These are phyloP conservation scores for Prinsepia uniflora DNA, from an alignment of 306 rosid genomes.

Conservation along the genomic window DNA sequence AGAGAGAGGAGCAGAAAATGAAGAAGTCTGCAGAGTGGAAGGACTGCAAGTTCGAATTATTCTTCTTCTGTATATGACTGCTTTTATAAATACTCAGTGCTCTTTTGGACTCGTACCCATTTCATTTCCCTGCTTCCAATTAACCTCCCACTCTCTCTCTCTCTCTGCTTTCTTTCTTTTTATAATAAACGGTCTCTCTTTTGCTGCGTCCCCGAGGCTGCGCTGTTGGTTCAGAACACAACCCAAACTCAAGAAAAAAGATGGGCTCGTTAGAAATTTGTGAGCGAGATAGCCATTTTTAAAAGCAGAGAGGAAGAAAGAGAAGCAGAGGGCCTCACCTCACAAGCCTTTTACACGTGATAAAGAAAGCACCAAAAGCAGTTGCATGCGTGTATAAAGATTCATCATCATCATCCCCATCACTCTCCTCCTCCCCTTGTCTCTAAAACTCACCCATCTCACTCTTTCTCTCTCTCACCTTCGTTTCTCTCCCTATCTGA, in stretches of 20 bases:
- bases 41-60: slow-evolving; percentile 88
- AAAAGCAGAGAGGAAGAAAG: slow-evolving; percentile 10
- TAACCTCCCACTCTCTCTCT: slow-evolving; percentile 7
- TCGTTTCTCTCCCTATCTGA: slow-evolving; percentile 19
- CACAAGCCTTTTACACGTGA: slow-evolving; percentile 67
- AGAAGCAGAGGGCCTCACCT: slow-evolving; percentile 29
- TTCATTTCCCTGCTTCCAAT: slow-evolving; percentile 9
- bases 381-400: slow-evolving; percentile 84
- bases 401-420: slow-evolving; percentile 70
- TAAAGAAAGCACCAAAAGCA: slow-evolving; percentile 72
- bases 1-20: slow-evolving; percentile 22
- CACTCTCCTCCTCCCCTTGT: slow-evolving; percentile 9
- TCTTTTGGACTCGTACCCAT: slow-evolving; percentile 57
- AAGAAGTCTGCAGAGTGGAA: slow-evolving; percentile 55
- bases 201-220: slow-evolving; percentile 66
- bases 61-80: slow-evolving; percentile 81
- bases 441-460: not conserved
- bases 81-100: slow-evolving; percentile 56
- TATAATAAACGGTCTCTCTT: slow-evolving; percentile 23
- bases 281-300: slow-evolving; percentile 21
- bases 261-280: not conserved
- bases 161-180: not conserved
- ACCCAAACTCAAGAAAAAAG: slow-evolving; percentile 26
- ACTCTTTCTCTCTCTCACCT: slow-evolving; percentile 8
- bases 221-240: slow-evolving; percentile 40